Evolutionary conservation across 768 basidiomycete species (phyloP).

Genomic region (Mycena rosella): DNA sequence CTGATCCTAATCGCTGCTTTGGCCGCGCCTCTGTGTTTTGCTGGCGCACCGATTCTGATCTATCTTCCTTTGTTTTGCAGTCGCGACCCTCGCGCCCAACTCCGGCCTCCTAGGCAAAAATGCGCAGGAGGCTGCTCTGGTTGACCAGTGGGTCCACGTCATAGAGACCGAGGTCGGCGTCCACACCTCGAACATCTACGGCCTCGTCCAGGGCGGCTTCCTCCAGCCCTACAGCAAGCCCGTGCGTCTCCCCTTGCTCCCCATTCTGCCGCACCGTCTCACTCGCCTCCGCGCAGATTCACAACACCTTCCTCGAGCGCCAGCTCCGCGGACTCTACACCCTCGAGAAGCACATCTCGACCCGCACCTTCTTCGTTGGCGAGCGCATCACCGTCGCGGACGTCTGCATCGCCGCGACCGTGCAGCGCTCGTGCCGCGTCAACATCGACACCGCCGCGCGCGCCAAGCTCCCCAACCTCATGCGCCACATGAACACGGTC

Average conservation of each 20-base stretch:
- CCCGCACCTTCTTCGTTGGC: conserved; percentile 90
- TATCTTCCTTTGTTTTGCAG: conserved; percentile 61
- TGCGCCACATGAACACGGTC: conserved; percentile 91
- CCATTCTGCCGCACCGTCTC: not conserved
- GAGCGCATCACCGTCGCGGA: conserved; percentile 97
- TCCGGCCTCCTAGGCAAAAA: conserved; percentile 79
- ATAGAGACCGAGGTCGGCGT: conserved; percentile 73
- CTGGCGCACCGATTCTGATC: conserved; percentile 31
- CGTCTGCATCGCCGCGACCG: conserved; percentile 71
- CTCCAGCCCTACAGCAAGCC: too few relatives aligned
- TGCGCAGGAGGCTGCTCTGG: conserved; percentile 74
- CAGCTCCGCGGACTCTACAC: conserved; percentile 70
- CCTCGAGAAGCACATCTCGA: conserved; percentile 79
- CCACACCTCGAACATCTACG: conserved; percentile 52
- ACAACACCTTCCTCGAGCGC: conserved; percentile 66
- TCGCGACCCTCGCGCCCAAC: conserved; percentile 83
- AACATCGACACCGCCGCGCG: conserved; percentile 78
- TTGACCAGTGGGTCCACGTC: conserved; percentile 90
- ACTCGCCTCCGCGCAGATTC: conserved; percentile 64
- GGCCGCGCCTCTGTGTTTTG: conserved; percentile 13
- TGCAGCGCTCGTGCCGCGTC: conserved; percentile 65
- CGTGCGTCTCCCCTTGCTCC: conserved; percentile 59
- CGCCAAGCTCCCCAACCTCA: conserved; percentile 76
- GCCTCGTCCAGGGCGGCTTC: conserved; percentile 62
- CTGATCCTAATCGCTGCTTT: conserved; percentile 46